A percentile compares a stretch with the other conserved stretches of the same genome.
Evolutionary conservation across 257 asterid genomes (phyloP).

Genomic region (Solanum tacnaense): DNA sequence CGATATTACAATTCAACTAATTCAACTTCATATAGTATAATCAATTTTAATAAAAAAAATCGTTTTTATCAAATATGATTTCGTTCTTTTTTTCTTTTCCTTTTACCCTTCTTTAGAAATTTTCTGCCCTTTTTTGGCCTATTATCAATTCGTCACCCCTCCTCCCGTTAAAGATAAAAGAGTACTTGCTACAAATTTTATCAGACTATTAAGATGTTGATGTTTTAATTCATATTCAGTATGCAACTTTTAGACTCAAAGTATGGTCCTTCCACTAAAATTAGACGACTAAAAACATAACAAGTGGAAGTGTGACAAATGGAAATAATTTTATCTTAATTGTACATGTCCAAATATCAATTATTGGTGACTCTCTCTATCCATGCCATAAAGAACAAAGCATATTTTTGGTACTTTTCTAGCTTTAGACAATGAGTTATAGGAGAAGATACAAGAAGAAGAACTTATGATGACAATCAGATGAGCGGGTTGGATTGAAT

Average conservation of each 20-base stretch:
- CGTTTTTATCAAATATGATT: no score
- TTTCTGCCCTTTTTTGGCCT: no score
- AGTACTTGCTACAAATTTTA: not conserved
- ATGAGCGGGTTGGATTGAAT: no score
- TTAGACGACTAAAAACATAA: not conserved
- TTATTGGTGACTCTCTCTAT: not conserved
- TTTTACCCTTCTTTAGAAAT: no score
- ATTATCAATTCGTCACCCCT: not conserved
- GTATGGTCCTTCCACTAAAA: not conserved
- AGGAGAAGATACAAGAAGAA: no score
- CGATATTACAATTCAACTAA: no score
- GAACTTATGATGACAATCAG: no score
- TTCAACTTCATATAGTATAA: no score
- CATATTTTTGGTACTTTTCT: not conserved
- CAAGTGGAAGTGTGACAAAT: not conserved
- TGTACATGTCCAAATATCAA: not conserved
- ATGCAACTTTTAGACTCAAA: not conserved
- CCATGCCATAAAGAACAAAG: not conserved
- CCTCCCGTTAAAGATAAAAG: not conserved
- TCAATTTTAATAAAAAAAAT: no score
- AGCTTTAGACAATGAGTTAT: no score
- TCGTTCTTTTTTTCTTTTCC: no score
- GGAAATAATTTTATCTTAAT: not conserved
- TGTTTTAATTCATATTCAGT: not conserved
- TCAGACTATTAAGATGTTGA: not conserved